These are phyloP conservation scores for Dactylis glomerata DNA, from an alignment of 176 grass and related monocot species.

Conservation along the genomic window DNA sequence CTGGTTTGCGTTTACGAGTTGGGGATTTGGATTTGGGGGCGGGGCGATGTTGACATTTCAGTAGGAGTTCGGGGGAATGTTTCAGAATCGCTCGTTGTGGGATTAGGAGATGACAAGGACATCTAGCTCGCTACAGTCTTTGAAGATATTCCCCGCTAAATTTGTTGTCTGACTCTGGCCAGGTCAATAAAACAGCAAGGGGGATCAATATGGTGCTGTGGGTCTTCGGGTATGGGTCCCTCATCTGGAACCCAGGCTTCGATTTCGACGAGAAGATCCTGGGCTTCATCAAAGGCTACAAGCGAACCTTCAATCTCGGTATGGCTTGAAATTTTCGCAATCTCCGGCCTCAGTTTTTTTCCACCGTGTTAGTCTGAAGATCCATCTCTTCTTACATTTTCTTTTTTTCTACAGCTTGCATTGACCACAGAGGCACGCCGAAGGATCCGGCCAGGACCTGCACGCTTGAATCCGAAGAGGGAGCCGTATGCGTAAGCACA, in stretches of 20 bases:
- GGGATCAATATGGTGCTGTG: conserved; percentile 68
- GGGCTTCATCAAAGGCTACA: conserved; percentile 80
- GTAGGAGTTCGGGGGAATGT: too few species aligned
- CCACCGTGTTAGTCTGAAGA: background rate
- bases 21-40: too few species aligned
- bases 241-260: conserved; percentile 96
- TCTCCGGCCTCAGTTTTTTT: background rate
- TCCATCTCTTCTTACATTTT: background rate
- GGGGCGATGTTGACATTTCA: too few species aligned
- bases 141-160: too few species aligned
- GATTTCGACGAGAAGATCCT: conserved; percentile 85
- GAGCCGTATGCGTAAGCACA: conserved; percentile 67
- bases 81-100: too few species aligned
- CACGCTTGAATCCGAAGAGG: conserved; percentile 72
- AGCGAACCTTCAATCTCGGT: conserved; percentile 88
- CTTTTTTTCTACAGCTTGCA: conserved; percentile 54
- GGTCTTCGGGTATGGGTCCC: conserved; percentile 94
- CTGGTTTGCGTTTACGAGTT: too few species aligned
- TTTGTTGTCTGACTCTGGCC: too few species aligned
- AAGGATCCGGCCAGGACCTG: conserved; percentile 85
- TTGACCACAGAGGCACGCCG: conserved; percentile 93
- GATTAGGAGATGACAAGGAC: too few species aligned
- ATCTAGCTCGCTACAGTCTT: too few species aligned
- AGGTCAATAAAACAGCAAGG: too few species aligned
- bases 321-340: conserved; percentile 6